Evolutionary conservation across 768 basidiomycete species (phyloP), one percentile per base, ranked within the genome.

Genomic region (Russula emetica): DNA sequence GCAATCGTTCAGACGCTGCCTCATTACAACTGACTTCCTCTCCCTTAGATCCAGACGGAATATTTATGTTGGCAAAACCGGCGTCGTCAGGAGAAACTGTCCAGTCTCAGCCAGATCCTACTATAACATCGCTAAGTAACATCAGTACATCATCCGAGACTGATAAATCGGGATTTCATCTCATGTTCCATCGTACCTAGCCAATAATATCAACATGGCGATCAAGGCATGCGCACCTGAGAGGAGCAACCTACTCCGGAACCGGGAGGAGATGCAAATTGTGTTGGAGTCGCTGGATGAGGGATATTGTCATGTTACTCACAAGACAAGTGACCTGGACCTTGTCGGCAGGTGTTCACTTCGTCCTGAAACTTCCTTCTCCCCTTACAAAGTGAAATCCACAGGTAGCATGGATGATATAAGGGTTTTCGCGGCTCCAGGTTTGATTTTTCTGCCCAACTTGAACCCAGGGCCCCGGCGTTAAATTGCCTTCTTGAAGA

Each of bases 241-340:
- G 74, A 81, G 81, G 24, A 79, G 80, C 7, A 79, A 83, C 56
- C 70, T 88, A 20, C 70, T 94, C 14, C 78, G 78, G 55, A 90
- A 88, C 70, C 75, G 83, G 51, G 78, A 86, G 70, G 78, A 83
- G 47, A 87, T 91, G 86, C 82, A 83, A 62, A 76, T 79, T 53
- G 82, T 94, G 38, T 87, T 83, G 66, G 90, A 92, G 70, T 84
- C 85, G 8, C 70, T 88, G n/a, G 79, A 90, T 65, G 88, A 91
- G 65, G 86, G 88, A 2, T 94, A 92, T 70, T 93, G 92, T 67
- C 90, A 94, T 72, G 74, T 86, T 14, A 86, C 85, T 55, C 89
- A 87, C 1, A 77, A 80, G 49, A 78, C 78, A 20, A 82, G 81
- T 9, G 82, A 90, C 70, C 73, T 93, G 60, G 79, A 76, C 32